These are phyloP conservation scores for Neonectria faginata DNA, from an alignment of 2,329 filamentous ascomycete genomes.

Conservation along the genomic window DNA sequence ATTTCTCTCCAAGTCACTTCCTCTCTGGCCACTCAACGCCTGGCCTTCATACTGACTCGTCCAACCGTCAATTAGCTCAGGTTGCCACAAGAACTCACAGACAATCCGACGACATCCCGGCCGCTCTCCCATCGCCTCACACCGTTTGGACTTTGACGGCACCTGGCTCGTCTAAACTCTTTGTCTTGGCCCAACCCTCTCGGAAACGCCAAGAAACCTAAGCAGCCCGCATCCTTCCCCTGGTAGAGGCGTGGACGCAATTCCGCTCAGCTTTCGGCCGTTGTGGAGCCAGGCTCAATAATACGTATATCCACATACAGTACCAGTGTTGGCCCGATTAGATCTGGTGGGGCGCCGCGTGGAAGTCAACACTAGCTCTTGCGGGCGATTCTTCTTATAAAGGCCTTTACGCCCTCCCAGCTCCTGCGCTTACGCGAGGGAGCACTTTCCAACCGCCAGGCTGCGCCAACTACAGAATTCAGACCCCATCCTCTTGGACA, in stretches of 20 bases:
- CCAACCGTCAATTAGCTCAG: conserved; percentile 30
- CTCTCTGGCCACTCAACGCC: conserved; percentile 6
- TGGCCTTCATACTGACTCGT: conserved; percentile 24
- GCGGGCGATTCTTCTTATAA: conserved; percentile 35
- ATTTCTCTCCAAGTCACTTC: conserved; percentile 10
- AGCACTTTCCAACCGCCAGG: conserved; percentile 33
- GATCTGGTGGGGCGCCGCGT: conserved; percentile 46
- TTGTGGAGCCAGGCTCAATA: conserved; percentile 43
- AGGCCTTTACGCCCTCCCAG: conserved; percentile 31
- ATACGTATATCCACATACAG: conserved; percentile 38
- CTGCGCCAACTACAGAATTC: conserved; percentile 35
- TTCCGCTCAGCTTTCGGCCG: conserved; percentile 44
- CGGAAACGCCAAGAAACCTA: conserved; percentile 41
- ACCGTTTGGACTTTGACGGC: conserved; percentile 29
- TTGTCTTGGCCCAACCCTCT: conserved; percentile 34
- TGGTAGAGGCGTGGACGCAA: conserved; percentile 43
- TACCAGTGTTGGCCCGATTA: conserved; percentile 43
- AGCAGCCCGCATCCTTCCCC: conserved; percentile 29
- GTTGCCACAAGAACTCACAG: conserved; percentile 27
- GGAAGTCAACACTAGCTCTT: conserved; percentile 42
- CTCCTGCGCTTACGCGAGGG: conserved; percentile 30
- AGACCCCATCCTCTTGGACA: conserved; percentile 45
- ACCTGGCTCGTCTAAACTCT: conserved; percentile 30
- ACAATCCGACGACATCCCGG: conserved; percentile 27
- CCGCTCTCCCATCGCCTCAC: conserved; percentile 25